Evolutionary conservation across 768 basidiomycete genomes (phyloP).

Genomic region (Saitozyma sp.): DNA sequence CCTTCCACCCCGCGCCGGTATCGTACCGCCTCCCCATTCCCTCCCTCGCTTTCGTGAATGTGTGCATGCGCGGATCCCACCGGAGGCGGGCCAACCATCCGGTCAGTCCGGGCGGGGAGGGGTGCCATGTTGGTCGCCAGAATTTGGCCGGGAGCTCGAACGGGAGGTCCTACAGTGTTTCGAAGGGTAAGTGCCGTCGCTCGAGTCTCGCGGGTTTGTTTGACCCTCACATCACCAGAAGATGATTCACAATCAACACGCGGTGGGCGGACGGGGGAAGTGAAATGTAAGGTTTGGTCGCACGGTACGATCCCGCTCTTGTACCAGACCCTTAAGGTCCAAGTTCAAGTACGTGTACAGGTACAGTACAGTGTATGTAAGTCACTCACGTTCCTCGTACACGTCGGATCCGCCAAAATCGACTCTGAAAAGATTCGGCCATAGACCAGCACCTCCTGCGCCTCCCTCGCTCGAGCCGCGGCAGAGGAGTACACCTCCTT

Average conservation of each 20-base stretch:
- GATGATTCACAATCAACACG: neutral
- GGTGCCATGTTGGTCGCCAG: neutral
- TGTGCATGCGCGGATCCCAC: neutral
- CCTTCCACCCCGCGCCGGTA: no score
- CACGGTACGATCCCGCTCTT: no score
- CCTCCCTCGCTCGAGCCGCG: neutral
- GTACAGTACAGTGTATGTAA: neutral
- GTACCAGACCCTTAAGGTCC: no score
- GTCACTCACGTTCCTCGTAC: neutral
- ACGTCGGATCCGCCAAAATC: neutral
- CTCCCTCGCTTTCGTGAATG: neutral
- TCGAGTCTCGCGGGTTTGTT: no score
- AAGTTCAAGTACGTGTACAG: neutral
- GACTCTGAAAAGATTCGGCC: neutral
- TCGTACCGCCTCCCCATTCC: neutral
- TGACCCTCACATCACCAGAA: neutral
- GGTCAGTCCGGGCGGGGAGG: neutral
- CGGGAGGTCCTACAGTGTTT: neutral
- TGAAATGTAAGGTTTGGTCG: no score
- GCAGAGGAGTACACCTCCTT: neutral
- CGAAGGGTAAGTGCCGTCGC: no score
- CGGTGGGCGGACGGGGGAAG: no score
- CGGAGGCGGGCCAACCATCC: conserved; percentile 1
- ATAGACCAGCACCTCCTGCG: neutral
- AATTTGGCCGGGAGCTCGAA: conserved; percentile 5